Percentiles rank a stretch among this genome's conserved stretches.
phyloP scores from a whole-genome alignment of 2,329 filamentous ascomycete genomes.

The Zelopaecilomyces penicillatus region DNA sequence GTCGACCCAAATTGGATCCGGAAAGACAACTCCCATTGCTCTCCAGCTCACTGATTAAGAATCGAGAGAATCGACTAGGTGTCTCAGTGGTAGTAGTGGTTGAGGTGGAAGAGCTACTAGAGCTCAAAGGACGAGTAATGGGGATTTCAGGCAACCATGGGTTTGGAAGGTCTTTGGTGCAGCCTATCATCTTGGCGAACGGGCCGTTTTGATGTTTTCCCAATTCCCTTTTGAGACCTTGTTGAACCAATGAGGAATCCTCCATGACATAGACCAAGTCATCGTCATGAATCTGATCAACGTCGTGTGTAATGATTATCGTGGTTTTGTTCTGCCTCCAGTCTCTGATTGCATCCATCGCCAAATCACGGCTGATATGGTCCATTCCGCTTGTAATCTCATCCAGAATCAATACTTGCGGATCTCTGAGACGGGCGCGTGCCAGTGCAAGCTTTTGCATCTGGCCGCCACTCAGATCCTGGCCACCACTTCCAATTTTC shows the following conservation, averaged over 20 bases:
- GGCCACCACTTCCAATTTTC: slow-evolving; percentile 58
- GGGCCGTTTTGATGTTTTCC: slow-evolving; percentile 33
- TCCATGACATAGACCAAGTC: slow-evolving; percentile 81
- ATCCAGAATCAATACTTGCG: slow-evolving; percentile 76
- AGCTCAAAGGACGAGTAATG: slow-evolving; percentile 3
- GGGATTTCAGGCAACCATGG: slow-evolving; percentile 5
- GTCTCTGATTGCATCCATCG: slow-evolving; percentile 66
- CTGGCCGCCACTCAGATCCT: slow-evolving; percentile 74
- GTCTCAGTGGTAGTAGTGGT: not conserved
- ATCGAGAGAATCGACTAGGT: not conserved
- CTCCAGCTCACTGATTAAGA: slow-evolving; percentile 1
- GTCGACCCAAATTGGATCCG: not conserved
- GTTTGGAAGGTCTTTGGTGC: slow-evolving; percentile 19
- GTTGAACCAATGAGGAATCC: slow-evolving; percentile 55
- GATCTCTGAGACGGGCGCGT: slow-evolving; percentile 65
- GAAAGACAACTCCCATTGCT: not conserved
- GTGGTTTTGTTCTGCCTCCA: slow-evolving; percentile 82
- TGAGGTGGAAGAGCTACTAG: not conserved
- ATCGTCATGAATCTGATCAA: slow-evolving; percentile 60
- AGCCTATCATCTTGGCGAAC: slow-evolving; percentile 30
- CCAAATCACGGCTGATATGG: slow-evolving; percentile 53
- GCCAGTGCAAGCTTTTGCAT: slow-evolving; percentile 75
- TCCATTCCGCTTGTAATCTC: slow-evolving; percentile 85
- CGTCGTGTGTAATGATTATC: slow-evolving; percentile 87
- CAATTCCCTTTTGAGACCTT: slow-evolving; percentile 55